These are phyloP conservation scores for Austroboletus niveus DNA, from an alignment of 1,284 basidiomycete genomes.

Conservation along the genomic window DNA sequence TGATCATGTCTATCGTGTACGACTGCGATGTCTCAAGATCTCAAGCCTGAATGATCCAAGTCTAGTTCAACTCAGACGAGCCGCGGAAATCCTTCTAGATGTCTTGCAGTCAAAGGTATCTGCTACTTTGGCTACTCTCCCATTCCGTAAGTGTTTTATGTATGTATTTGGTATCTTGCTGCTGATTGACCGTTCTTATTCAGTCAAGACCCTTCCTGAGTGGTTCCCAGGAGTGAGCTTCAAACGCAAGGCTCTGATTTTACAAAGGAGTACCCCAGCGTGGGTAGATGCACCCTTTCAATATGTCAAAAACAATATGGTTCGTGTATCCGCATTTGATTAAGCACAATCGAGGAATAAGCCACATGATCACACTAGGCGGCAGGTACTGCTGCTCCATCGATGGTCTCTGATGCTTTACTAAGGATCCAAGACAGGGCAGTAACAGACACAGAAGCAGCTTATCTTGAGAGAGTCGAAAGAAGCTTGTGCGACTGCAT, in stretches of 20 bases:
- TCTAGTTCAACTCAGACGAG: slow-evolving; percentile 12
- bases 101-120: slow-evolving; percentile 18
- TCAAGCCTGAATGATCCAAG: slow-evolving; percentile 18
- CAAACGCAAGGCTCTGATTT: slow-evolving; percentile 13
- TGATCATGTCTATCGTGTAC: slow-evolving; percentile 25
- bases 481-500: slow-evolving; percentile 8
- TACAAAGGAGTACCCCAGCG: background rate
- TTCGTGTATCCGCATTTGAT: slow-evolving; percentile 5
- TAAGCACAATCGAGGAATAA: background rate
- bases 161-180: background rate
- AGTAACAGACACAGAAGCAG: too few species aligned
- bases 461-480: too few species aligned
- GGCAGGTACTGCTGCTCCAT: slow-evolving; percentile 20
- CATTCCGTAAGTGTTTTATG: slow-evolving; percentile 15
- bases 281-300: slow-evolving; percentile 24
- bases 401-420: slow-evolving; percentile 24
- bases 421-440: background rate
- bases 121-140: slow-evolving; percentile 18
- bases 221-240: slow-evolving; percentile 26
- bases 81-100: slow-evolving; percentile 4
- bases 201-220: slow-evolving; percentile 19
- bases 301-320: slow-evolving; percentile 21
- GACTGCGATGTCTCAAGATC: slow-evolving; percentile 13
- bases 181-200: background rate
- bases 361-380: slow-evolving; percentile 7